Conservation (phyloP, 2,329 filamentous ascomycete genomes). For the Clonostachys sp. region DNA sequence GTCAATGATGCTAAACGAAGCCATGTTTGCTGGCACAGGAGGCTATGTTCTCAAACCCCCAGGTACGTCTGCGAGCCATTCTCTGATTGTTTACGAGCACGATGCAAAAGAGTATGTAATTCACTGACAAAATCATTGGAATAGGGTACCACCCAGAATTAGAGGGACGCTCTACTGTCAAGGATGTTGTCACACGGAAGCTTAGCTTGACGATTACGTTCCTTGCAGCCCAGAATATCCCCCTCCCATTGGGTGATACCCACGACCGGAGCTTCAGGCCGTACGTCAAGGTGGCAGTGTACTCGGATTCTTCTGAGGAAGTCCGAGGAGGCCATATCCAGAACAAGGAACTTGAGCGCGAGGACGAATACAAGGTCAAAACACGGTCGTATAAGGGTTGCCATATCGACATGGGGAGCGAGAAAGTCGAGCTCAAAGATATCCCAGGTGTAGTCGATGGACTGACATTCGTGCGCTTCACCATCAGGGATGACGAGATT, state of each 20-base stretch:
- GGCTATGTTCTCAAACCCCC: conserved; percentile 84
- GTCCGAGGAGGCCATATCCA: conserved; percentile 25
- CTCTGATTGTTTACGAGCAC: too few species aligned
- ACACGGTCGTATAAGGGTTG: conserved; percentile 54
- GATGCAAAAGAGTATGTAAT: background rate
- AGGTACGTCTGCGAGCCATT: conserved; percentile 31
- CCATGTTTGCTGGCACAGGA: conserved; percentile 79
- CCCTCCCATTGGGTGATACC: conserved; percentile 52
- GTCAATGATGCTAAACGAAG: conserved; percentile 94
- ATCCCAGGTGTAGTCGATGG: conserved; percentile 58
- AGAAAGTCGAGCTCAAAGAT: conserved; percentile 52
- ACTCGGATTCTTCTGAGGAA: conserved; percentile 64
- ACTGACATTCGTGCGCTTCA: conserved; percentile 74
- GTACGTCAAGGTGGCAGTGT: conserved; percentile 79
- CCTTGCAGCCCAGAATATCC: conserved; percentile 71
- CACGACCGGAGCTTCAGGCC: conserved; percentile 60
- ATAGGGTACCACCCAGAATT: conserved; percentile 22
- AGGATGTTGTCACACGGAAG: conserved; percentile 43
- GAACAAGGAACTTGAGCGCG: conserved; percentile 32
- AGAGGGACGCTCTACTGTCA: conserved; percentile 11
- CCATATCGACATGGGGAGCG: conserved; percentile 58
- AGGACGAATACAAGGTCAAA: conserved; percentile 49
- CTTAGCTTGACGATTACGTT: conserved; percentile 72
- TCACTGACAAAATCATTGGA: background rate
- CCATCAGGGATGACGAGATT: conserved; percentile 82